Evolutionary conservation across 192 early-diverging fungal genomes (phyloP).

Genomic region (Linnemannia zychae): DNA sequence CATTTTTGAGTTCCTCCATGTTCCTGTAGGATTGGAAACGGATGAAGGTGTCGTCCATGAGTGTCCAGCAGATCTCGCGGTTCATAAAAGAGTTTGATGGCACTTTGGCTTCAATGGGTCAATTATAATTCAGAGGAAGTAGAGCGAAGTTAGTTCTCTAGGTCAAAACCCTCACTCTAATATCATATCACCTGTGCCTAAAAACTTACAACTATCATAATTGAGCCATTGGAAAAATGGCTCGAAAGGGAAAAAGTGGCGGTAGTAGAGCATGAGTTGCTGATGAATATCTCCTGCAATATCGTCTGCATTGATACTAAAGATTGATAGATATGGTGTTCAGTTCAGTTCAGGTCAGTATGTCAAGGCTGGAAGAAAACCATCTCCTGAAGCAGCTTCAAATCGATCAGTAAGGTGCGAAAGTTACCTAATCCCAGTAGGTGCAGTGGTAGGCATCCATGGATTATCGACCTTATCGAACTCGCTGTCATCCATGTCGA

Average conservation of each 20-base stretch:
- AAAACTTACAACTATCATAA: constrained; percentile 73
- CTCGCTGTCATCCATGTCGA: constrained; percentile 36
- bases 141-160: not conserved
- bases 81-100: constrained; percentile 82
- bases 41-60: constrained; percentile 85
- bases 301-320: constrained; percentile 7
- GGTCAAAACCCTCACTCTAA: no score
- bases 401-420: not conserved
- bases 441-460: not conserved
- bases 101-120: constrained; percentile 34
- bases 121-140: not conserved
- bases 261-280: constrained; percentile 82
- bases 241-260: constrained; percentile 87
- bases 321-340: not conserved
- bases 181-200: no score
- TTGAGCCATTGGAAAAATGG: constrained; percentile 90
- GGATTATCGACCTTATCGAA: constrained; percentile 9
- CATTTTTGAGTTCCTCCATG: constrained; percentile 77
- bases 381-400: not conserved
- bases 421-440: not conserved
- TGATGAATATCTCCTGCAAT: constrained; percentile 24
- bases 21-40: constrained; percentile 89
- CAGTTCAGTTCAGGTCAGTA: not conserved
- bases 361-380: not conserved
- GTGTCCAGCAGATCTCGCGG: constrained; percentile 94